Base-by-base conservation (phyloP, 2,329 filamentous ascomycete species). In the Botryotinia narcissicola region DNA sequence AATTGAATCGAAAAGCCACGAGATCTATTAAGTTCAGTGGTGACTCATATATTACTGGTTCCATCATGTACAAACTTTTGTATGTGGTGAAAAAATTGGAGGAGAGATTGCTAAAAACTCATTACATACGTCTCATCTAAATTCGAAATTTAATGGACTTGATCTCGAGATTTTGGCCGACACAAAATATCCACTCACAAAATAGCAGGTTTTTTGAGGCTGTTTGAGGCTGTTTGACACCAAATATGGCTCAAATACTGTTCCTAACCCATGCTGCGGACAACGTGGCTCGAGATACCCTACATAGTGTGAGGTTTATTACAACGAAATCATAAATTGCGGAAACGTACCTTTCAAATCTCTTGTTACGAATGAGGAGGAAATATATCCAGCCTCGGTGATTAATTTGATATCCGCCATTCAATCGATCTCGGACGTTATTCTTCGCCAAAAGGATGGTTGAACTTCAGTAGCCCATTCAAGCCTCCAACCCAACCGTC, bases 401-500 rank as follows among this genome's bases (percentile, higher is more conserved):
- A 46, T 32, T 42, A 20, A 16, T 32, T 22, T 29, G 25, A 42
- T 22, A 10, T 22, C 48, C 40, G 51, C 35, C 25, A 44, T 44
- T 40, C 29, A 32, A 18, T 61, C 51, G 40, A 37, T 68, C 35
- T 35, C 8, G 37, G n/a, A 57, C 6, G 66, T 69, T n/a, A 75
- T 66, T 77, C 86, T 79, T 92, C 91, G 0, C 96, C 96, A 85
- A 98, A 98, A 0, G 95, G 95, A 83, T 97, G 93, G 82, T 99
- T 99, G 82, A 98, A 99, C 84, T 99, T 99, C 78, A 99, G 84
- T 79, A 98, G 81, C 16, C 94, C 93, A 80, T 97, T 99, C 80
- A 99, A 83, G 0, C 96, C 95, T 1, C 95, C 95, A 3, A 99
- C 95, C 96, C 96, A 99, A 29, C 95, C 94, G 82, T 98, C 95